Percentiles rank a stretch among this genome's conserved stretches.
Conservation (phyloP, 192 early-diverging fungal species). For the Haplosporangium gracile region DNA sequence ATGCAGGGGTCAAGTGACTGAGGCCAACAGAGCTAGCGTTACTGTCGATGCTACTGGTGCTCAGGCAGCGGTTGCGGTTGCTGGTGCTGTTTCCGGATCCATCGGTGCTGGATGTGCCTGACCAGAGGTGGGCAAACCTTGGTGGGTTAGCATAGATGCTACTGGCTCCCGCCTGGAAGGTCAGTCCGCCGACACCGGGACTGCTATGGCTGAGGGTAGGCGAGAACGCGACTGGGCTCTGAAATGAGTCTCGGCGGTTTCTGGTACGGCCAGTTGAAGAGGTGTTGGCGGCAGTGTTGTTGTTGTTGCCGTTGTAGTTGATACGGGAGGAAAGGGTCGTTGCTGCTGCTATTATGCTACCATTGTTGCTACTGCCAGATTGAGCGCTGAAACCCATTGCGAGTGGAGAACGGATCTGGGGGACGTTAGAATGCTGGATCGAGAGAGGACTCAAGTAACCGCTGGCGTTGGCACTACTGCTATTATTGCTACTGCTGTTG, state of each 20-base stretch:
- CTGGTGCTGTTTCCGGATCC: constrained; percentile 6
- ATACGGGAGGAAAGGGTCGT: neutral
- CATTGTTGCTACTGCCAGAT: neutral
- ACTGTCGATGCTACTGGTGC: constrained; percentile 49
- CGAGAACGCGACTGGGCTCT: constrained; percentile 36
- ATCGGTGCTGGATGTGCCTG: neutral
- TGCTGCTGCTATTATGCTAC: constrained; percentile 9
- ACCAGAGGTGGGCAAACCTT: constrained; percentile 23
- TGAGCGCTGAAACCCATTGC: constrained; percentile 37
- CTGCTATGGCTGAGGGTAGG: constrained; percentile 37
- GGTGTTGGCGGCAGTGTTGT: neutral
- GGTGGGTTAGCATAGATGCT: constrained; percentile 22
- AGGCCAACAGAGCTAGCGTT: constrained; percentile 50
- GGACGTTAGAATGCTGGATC: constrained; percentile 27
- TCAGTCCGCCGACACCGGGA: constrained; percentile 6
- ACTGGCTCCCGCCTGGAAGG: neutral
- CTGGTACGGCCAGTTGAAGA: constrained; percentile 23
- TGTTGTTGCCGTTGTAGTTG: neutral
- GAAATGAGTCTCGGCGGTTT: constrained; percentile 36
- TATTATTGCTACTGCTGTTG: neutral
- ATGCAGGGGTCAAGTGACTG: constrained; percentile 40
- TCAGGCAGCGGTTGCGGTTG: constrained; percentile 41
- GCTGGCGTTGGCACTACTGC: constrained; percentile 7
- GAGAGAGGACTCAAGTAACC: constrained; percentile 36
- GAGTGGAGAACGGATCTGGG: constrained; percentile 46